Evolutionary conservation across 78 protist genomes (phyloP).

Genomic region (Dictyostelium brefeldianum): DNA sequence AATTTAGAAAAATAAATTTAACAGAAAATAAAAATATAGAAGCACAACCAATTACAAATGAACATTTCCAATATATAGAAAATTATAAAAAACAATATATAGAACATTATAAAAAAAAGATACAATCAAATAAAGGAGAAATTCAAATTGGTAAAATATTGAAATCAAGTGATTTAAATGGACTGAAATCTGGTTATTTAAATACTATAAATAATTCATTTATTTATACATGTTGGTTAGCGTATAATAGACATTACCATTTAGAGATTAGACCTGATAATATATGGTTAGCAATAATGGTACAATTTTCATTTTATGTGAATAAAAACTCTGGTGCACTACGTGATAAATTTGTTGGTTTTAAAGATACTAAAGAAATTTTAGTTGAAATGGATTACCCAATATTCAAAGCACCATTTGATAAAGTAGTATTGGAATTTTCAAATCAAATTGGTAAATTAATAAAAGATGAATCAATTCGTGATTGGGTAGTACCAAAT

Average conservation of each 20-base stretch:
- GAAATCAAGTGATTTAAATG: too few species aligned
- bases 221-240: slow-evolving; percentile 1
- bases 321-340: neutral
- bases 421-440: neutral
- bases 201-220: neutral
- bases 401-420: slow-evolving; percentile 37
- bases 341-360: slow-evolving; percentile 22
- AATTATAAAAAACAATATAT: too few species aligned
- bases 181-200: neutral
- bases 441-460: neutral
- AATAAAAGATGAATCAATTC: slow-evolving; percentile 17
- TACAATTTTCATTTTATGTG: neutral
- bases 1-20: too few species aligned
- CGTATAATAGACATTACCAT: slow-evolving; percentile 41
- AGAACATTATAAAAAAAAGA: too few species aligned
- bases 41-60: too few species aligned
- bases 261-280: slow-evolving; percentile 26
- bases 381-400: neutral
- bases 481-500: slow-evolving; percentile 25
- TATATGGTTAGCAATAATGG: slow-evolving; percentile 28
- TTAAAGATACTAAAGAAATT: neutral
- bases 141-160: too few species aligned
- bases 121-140: too few species aligned
- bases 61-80: too few species aligned
- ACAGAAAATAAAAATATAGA: too few species aligned